Conservation (phyloP, 1,284 basidiomycete species). For the Tylopilus sp. region DNA sequence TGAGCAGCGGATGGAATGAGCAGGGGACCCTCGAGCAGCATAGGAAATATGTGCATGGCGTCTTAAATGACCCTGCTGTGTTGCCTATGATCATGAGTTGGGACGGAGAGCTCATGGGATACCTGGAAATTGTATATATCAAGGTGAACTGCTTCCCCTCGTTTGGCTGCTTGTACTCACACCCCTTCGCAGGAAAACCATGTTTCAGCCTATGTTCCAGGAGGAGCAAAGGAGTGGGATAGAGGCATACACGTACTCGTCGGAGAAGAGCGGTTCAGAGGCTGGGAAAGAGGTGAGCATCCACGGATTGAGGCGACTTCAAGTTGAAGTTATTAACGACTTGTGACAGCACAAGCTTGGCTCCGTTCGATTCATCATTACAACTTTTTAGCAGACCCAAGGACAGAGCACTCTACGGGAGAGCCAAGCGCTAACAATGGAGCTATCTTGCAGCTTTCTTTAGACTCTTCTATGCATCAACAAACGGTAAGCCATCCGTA, state of each 20-base stretch:
- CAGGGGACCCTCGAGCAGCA: constrained; percentile 61
- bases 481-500: constrained; percentile 43
- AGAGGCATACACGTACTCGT: constrained; percentile 61
- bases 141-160: constrained; percentile 47
- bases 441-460: constrained; percentile 45
- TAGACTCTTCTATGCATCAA: constrained; percentile 46
- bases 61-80: constrained; percentile 55
- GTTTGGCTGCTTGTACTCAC: neutral
- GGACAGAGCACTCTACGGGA: constrained; percentile 57
- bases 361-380: constrained; percentile 58
- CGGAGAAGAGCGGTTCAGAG: constrained; percentile 61
- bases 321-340: neutral
- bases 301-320: constrained; percentile 1
- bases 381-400: constrained; percentile 60
- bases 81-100: constrained; percentile 62
- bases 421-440: constrained; percentile 57
- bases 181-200: constrained; percentile 51
- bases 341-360: constrained; percentile 56
- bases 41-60: constrained; percentile 54
- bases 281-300: constrained; percentile 50
- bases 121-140: constrained; percentile 62
- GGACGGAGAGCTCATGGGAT: constrained; percentile 67
- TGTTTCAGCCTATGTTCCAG: constrained; percentile 52
- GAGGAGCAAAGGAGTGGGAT: constrained; percentile 59
- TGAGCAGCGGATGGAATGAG: constrained; percentile 64